Evolutionary conservation across 208 protist species (phyloP), one percentile per base, ranked within the genome.

Genomic region (Trypanosoma lewisi): DNA sequence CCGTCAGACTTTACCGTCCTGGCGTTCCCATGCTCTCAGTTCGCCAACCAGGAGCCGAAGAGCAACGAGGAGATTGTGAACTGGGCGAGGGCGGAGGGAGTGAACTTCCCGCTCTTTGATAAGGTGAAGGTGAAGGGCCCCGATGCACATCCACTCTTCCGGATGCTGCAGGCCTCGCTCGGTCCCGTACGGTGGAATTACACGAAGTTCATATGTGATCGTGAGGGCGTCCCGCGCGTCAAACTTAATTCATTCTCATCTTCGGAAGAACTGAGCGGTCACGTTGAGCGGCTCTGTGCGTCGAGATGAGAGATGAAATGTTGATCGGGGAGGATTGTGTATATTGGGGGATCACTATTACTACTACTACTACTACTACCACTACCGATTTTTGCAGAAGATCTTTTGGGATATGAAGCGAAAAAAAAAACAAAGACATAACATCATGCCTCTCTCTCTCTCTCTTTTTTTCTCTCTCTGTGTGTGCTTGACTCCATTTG

Each of bases 291-390:
- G n/a, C 21, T 34, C 4, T 56, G 45, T 33, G 8, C 21, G 2
- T 25, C 27, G 64, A 94, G 59, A 87, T 87, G 17, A 86, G 85
- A n/a, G n/a, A n/a, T n/a, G n/a, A n/a, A n/a, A n/a, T n/a, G n/a
- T n/a, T n/a, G n/a, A n/a, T n/a, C n/a, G n/a, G n/a, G n/a, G n/a
- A n/a, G n/a, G n/a, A n/a, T n/a, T n/a, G n/a, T n/a, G n/a, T n/a
- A n/a, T n/a, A n/a, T n/a, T n/a, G n/a, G n/a, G n/a, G n/a, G n/a
- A n/a, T n/a, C n/a, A n/a, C n/a, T n/a, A n/a, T n/a, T n/a, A n/a
- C n/a, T n/a, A n/a, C n/a, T n/a, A n/a, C n/a, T n/a, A n/a, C n/a
- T n/a, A n/a, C n/a, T n/a, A n/a, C n/a, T n/a, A n/a, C n/a, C n/a
- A n/a, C n/a, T n/a, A n/a, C n/a, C n/a, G n/a, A n/a, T n/a, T n/a